Conservation (phyloP, 257 asterid species). For the Rubia yunnanensis region DNA sequence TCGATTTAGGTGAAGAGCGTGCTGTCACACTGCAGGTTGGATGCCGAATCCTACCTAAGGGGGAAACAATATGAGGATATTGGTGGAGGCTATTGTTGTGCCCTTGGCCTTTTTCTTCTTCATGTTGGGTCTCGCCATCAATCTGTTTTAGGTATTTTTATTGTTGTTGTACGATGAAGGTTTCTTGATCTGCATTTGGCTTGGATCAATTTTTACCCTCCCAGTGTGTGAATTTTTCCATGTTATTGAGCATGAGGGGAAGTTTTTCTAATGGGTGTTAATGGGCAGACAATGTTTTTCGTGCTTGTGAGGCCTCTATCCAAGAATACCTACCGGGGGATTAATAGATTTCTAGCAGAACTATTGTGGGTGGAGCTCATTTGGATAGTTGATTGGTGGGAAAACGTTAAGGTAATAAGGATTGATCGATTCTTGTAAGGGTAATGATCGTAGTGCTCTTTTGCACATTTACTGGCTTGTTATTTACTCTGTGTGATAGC, state of each 20-base stretch:
- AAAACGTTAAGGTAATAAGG: conserved; percentile 66
- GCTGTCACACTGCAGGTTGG: too few species aligned
- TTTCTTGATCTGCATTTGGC: background rate
- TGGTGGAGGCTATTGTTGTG: conserved; percentile 68
- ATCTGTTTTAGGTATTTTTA: conserved; percentile 56
- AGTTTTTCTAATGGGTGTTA: background rate
- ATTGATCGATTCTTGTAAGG: background rate
- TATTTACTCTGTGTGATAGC: background rate
- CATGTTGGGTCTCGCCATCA: conserved; percentile 69
- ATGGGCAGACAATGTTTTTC: conserved; percentile 58
- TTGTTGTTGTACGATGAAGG: background rate
- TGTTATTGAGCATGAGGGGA: background rate
- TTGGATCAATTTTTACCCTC: background rate
- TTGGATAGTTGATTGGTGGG: conserved; percentile 99
- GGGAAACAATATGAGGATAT: conserved; percentile 24
- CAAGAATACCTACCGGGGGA: conserved; percentile 74
- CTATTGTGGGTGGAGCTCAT: conserved; percentile 92
- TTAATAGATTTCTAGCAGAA: conserved; percentile 65
- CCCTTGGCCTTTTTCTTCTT: conserved; percentile 86
- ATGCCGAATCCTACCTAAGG: too few species aligned
- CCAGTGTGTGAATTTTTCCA: background rate
- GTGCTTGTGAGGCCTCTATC: conserved; percentile 62
- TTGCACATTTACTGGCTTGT: too few species aligned
- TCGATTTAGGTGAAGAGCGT: too few species aligned
- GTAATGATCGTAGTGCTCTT: too few species aligned